A percentile compares a stretch with the other conserved stretches of the same genome.
phyloP scores from a whole-genome alignment of 2,329 filamentous ascomycete genomes.

The Sordariomycetes sp. region DNA sequence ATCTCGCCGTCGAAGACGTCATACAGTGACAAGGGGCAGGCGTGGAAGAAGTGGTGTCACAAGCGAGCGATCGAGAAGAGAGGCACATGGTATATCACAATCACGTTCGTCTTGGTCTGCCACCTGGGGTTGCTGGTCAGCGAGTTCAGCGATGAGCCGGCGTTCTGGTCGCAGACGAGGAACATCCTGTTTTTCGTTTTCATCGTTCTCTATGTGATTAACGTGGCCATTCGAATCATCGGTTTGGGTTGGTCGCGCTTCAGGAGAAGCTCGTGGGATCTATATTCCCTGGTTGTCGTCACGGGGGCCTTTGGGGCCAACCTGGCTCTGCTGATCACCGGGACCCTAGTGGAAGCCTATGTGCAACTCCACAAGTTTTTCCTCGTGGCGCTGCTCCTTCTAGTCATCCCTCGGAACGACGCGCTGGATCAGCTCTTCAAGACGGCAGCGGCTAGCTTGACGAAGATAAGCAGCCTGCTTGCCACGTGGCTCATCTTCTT shows the following conservation, averaged over 20 bases:
- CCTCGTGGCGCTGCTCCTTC: constrained; percentile 75
- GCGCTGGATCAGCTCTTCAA: constrained; percentile 98
- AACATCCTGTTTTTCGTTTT: constrained; percentile 72
- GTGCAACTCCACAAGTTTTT: constrained; percentile 87
- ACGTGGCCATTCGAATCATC: constrained; percentile 73
- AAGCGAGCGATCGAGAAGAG: constrained; percentile 88
- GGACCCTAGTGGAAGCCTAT: constrained; percentile 50
- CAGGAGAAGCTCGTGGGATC: constrained; percentile 85
- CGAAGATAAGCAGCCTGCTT: constrained; percentile 80
- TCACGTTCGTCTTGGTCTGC: constrained; percentile 69
- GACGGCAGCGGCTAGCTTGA: constrained; percentile 87
- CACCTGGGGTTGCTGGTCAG: constrained; percentile 76
- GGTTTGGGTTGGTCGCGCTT: constrained; percentile 91
- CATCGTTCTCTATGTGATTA: constrained; percentile 71
- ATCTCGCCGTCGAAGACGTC: constrained; percentile 92
- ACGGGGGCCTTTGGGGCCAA: constrained; percentile 69
- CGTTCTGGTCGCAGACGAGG: constrained; percentile 59
- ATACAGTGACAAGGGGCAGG: constrained; percentile 62
- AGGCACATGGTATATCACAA: constrained; percentile 77
- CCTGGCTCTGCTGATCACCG: constrained; percentile 62
- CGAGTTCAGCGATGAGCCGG: constrained; percentile 72
- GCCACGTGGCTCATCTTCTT: constrained; percentile 98
- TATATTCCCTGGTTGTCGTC: constrained; percentile 76
- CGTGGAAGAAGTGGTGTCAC: constrained; percentile 90
- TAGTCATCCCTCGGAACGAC: constrained; percentile 93